Conservation (phyloP, 2,329 filamentous ascomycete species). For the Monosporascus cannonballus region DNA sequence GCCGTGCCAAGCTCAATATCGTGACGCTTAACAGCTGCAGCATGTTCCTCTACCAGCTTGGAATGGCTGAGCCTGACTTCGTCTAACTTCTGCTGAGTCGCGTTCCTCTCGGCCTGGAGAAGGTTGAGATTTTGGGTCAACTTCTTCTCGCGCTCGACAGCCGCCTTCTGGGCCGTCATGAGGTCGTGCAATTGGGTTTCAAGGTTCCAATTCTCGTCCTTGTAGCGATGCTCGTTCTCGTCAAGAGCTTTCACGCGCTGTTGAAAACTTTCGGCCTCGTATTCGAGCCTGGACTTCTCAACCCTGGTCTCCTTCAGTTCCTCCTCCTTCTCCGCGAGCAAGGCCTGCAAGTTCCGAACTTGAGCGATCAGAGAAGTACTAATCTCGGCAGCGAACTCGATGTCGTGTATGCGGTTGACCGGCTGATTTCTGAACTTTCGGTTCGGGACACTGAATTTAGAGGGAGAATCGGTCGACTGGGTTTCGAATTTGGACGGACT, state of each 20-base stretch:
- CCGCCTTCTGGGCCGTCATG: slow-evolving; percentile 65
- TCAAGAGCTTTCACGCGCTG: slow-evolving; percentile 78
- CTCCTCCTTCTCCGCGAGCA: slow-evolving; percentile 84
- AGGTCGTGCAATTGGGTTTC: slow-evolving; percentile 89
- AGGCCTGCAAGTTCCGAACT: slow-evolving; percentile 79
- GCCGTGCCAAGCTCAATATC: slow-evolving; percentile 83
- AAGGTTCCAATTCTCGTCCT: slow-evolving; percentile 97
- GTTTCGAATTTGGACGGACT: slow-evolving; percentile 77
- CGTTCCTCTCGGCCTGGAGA: slow-evolving; percentile 67
- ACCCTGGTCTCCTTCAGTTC: slow-evolving; percentile 67
- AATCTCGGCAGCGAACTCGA: slow-evolving; percentile 97
- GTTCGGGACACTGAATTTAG: slow-evolving; percentile 81
- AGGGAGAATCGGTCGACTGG: slow-evolving; percentile 78
- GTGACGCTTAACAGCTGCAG: slow-evolving; percentile 70
- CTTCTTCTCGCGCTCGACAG: slow-evolving; percentile 76
- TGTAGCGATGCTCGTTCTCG: slow-evolving; percentile 92
- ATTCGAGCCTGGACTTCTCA: slow-evolving; percentile 74
- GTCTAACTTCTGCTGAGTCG: slow-evolving; percentile 79
- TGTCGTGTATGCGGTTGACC: slow-evolving; percentile 82
- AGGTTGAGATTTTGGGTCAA: slow-evolving; percentile 66
- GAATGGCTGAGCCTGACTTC: slow-evolving; percentile 77
- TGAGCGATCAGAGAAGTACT: slow-evolving; percentile 92
- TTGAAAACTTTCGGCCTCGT: slow-evolving; percentile 71
- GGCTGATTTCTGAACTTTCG: slow-evolving; percentile 88
- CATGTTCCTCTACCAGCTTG: slow-evolving; percentile 76